phyloP scores from a whole-genome alignment of 257 asterid species.

The Thymus mandschuricus region DNA sequence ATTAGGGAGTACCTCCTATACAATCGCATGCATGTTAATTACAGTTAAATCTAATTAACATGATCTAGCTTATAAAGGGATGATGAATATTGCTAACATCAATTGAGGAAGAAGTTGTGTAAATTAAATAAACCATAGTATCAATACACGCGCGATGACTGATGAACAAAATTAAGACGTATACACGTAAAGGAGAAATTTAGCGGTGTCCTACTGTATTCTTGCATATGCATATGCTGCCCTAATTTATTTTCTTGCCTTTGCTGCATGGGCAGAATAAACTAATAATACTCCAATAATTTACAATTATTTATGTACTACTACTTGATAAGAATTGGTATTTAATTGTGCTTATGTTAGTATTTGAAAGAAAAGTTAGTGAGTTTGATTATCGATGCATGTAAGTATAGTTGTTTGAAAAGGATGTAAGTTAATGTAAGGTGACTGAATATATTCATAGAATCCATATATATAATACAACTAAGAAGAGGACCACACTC shows the following conservation, averaged over 20 bases:
- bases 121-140: not conserved
- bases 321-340: too few relatives aligned
- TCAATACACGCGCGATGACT: slow-evolving; percentile 28
- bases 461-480: not conserved
- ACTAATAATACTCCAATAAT: not conserved
- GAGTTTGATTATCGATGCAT: not conserved
- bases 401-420: not conserved
- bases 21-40: too few relatives aligned
- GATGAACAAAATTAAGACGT: not conserved
- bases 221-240: slow-evolving; percentile 9
- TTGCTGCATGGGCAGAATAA: slow-evolving; percentile 11
- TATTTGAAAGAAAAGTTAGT: not conserved
- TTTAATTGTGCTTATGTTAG: too few relatives aligned
- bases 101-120: not conserved
- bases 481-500: not conserved
- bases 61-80: too few relatives aligned
- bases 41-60: too few relatives aligned
- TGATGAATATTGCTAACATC: too few relatives aligned
- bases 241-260: not conserved
- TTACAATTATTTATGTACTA: too few relatives aligned
- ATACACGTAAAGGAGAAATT: too few relatives aligned
- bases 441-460: slow-evolving; percentile 5
- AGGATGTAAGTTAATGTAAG: not conserved
- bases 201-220: slow-evolving; percentile 17
- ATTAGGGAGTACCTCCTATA: too few relatives aligned